A percentile compares a stretch with the other conserved stretches of the same genome.
These are phyloP conservation scores for Termitomyces titanicus DNA, from an alignment of 768 basidiomycete genomes.

Conservation along the genomic window DNA sequence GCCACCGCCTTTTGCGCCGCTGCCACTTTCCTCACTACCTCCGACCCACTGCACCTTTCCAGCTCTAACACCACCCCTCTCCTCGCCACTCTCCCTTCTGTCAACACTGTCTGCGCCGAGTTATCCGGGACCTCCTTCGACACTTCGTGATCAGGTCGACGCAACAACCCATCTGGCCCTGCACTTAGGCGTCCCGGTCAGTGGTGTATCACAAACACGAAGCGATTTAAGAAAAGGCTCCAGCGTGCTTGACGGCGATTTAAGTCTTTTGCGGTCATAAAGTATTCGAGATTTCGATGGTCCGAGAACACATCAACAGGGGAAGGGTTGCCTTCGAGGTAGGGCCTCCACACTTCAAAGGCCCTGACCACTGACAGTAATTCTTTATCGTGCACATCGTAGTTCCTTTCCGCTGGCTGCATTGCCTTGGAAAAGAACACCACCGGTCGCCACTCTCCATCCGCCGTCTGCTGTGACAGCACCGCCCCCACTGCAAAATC, in stretches of 20 bases:
- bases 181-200: not conserved
- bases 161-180: not conserved
- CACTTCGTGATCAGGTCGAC: not conserved
- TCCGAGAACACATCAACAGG: slow-evolving; percentile 2
- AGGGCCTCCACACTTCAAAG: slow-evolving; percentile 22
- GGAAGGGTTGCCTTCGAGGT: not conserved
- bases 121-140: not conserved
- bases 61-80: not conserved
- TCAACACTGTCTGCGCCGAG: not conserved
- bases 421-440: no score
- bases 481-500: no score
- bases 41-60: not conserved
- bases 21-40: not conserved
- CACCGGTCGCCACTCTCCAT: slow-evolving; percentile 40
- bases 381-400: no score
- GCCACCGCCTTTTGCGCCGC: not conserved
- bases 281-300: slow-evolving; percentile 10
- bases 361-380: no score
- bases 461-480: no score
- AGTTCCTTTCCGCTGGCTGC: no score
- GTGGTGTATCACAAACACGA: no score
- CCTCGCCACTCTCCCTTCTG: not conserved
- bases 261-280: not conserved
- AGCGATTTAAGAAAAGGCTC: no score
- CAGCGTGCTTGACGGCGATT: slow-evolving; percentile 31